Base-by-base conservation (phyloP, 2,329 filamentous ascomycete genomes). In the Fusarium luffae region DNA sequence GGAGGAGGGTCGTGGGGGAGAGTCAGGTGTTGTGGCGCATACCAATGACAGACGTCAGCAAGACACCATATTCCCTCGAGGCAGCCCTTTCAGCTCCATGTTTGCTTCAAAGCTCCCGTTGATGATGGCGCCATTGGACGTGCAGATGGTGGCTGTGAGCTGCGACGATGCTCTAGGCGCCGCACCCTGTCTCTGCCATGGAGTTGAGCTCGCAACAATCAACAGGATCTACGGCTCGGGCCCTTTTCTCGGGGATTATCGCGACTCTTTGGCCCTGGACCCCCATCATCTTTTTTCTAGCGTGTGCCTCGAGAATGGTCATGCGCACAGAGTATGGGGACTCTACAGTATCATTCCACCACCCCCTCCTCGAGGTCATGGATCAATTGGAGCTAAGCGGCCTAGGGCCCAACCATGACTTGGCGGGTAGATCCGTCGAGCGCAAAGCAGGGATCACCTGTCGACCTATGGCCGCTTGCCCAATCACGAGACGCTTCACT, bases 11-110 rank as follows among this genome's bases (percentile, higher is more conserved):
- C 72, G 70, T 63, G 67, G 63, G 72, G 72, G 66, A 62, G 66
- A 69, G 79, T 82, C 80, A 82, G 76, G 78, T 82, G 81, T 57
- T 76, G 73, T 75, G 74, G 70, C 76, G 72, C 71, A 76, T 65
- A 59, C 80, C 81, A 82, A 82, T 82, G 67, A 77, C 27, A n/a
- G 50, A 34, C 18, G 19, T 18, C 37, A 40, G 47, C 63, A 32
- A 62, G 56, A 58, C 75, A 77, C 75, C 75, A 74, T 63, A 49
- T 59, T 54, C 11, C 46, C 28, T 41, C 30, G 25, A 52, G n/a
- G 48, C 57, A 64, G 32, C 71, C 70, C 58, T 68, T 52, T 57
- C 56, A 52, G 46, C 42, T 55, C 51, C 28, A 59, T 55, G 44
- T 44, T 54, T 49, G 49, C 54, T 59, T 60, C 59, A 68, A 65